Evolutionary conservation across 2,329 filamentous ascomycete species (phyloP).

Genomic region (Blastomyces percursus): DNA sequence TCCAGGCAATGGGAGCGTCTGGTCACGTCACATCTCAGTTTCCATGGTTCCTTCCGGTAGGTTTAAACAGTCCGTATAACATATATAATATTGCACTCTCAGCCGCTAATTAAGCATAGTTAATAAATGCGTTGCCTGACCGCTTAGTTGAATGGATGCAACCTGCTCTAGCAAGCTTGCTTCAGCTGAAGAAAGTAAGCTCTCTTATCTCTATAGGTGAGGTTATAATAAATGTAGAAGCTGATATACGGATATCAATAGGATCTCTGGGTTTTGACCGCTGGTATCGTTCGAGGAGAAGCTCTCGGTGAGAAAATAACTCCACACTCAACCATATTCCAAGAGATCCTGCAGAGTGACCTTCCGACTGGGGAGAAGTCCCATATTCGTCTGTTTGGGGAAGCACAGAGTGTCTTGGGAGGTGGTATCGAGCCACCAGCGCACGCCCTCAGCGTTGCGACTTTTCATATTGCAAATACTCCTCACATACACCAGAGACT

Average conservation of each 20-base stretch:
- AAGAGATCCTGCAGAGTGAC: slow-evolving; percentile 13
- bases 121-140: slow-evolving; percentile 11
- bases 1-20: slow-evolving; percentile 15
- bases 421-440: slow-evolving; percentile 22
- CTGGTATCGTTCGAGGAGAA: slow-evolving; percentile 12
- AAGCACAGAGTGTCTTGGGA: slow-evolving; percentile 19
- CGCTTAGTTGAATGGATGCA: slow-evolving; percentile 8
- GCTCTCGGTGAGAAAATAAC: slow-evolving; percentile 7
- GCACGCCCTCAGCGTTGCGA: slow-evolving; percentile 17
- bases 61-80: not conserved
- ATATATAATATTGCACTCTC: not conserved
- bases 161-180: slow-evolving; percentile 9
- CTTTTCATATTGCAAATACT: slow-evolving; percentile 21
- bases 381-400: slow-evolving; percentile 17
- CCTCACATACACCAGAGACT: slow-evolving; percentile 15
- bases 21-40: slow-evolving; percentile 16
- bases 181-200: slow-evolving; percentile 11
- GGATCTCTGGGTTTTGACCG: slow-evolving; percentile 13
- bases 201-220: not conserved
- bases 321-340: slow-evolving; percentile 18
- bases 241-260: not conserved
- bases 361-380: slow-evolving; percentile 19
- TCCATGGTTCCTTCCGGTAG: slow-evolving; percentile 15
- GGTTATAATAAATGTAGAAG: not conserved
- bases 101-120: slow-evolving; percentile 4